Conservation (phyloP, 192 early-diverging fungal genomes). For the Coemansia biformis region DNA sequence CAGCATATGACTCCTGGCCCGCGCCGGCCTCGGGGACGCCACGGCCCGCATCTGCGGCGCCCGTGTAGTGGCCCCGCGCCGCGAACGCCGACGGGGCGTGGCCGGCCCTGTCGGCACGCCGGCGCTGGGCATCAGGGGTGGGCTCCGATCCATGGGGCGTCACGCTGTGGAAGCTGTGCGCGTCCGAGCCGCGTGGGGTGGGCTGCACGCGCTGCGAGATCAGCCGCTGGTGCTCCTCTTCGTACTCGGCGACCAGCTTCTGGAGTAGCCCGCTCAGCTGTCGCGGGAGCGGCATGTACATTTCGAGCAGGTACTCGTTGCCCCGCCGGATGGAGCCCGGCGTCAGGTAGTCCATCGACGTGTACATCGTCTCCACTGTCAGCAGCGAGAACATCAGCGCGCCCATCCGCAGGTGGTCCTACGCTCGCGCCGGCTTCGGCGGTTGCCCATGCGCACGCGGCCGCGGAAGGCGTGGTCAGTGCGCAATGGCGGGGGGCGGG, state of each 20-base stretch:
- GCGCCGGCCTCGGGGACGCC: too few relatives aligned
- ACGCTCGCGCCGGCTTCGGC: too few relatives aligned
- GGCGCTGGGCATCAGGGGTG: background rate
- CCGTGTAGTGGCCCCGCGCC: background rate
- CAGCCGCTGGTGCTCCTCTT: conserved; percentile 36
- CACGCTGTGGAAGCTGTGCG: background rate
- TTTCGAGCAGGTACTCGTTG: conserved; percentile 33
- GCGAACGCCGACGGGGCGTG: background rate
- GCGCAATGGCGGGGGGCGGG: too few relatives aligned
- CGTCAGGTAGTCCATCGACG: conserved; percentile 49
- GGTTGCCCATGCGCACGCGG: too few relatives aligned
- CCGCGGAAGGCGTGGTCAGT: too few relatives aligned
- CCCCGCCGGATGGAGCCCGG: conserved; percentile 42
- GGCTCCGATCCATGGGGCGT: background rate
- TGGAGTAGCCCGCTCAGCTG: conserved; percentile 29
- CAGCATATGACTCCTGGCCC: too few relatives aligned
- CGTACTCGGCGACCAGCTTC: conserved; percentile 32
- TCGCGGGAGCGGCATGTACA: conserved; percentile 36
- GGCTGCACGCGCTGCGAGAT: conserved; percentile 11
- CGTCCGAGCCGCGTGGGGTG: background rate
- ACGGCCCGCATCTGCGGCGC: too few relatives aligned
- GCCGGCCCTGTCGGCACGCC: background rate
- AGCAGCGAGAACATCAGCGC: conserved; percentile 48
- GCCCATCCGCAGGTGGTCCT: conserved; percentile 44
- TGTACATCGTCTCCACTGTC: conserved; percentile 51